Percentiles rank a stretch among this genome's conserved stretches.
phyloP scores from a whole-genome alignment of 1,139 yeast genomes.

The Starmera stellimalicola region DNA sequence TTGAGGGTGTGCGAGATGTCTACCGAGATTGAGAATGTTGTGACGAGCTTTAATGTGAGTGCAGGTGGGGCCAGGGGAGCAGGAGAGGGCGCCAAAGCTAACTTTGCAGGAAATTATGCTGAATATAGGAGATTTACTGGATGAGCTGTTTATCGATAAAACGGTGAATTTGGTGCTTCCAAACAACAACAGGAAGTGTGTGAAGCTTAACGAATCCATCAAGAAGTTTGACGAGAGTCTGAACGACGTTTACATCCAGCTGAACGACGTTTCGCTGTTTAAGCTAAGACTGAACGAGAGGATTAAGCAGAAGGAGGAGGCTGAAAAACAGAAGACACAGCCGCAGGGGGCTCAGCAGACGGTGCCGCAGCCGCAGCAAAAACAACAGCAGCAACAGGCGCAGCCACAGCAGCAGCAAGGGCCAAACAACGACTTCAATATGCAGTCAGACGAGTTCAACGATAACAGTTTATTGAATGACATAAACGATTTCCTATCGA shows the following conservation, averaged over 20 bases:
- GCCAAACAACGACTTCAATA: conserved; percentile 5
- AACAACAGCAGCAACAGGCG: conserved; percentile 11
- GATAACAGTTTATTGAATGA: conserved; percentile 21
- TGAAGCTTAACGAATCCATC: conserved; percentile 20
- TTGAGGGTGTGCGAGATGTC: too few species aligned
- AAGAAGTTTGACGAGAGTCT: conserved; percentile 20
- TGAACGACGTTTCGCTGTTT: conserved; percentile 15
- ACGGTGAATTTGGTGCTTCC: conserved; percentile 22
- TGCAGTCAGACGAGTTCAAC: conserved; percentile 12
- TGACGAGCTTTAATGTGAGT: conserved; percentile 16
- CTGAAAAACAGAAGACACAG: conserved; percentile 9
- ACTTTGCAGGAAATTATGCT: conserved; percentile 16
- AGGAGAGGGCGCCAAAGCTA: not conserved
- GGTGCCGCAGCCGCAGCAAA: conserved; percentile 4
- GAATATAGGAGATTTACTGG: conserved; percentile 14
- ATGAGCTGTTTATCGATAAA: conserved; percentile 14
- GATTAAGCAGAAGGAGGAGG: conserved; percentile 4
- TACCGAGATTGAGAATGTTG: conserved; percentile 18
- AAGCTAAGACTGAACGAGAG: conserved; percentile 11
- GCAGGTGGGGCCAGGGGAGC: not conserved
- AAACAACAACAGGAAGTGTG: conserved; percentile 14
- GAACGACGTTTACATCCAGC: conserved; percentile 15
- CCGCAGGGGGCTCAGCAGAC: conserved; percentile 6
- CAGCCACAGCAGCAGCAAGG: conserved; percentile 7
- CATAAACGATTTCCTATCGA: conserved; percentile 21